phyloP scores from a whole-genome alignment of 2,329 filamentous ascomycete genomes.

The Beauveria varroae region DNA sequence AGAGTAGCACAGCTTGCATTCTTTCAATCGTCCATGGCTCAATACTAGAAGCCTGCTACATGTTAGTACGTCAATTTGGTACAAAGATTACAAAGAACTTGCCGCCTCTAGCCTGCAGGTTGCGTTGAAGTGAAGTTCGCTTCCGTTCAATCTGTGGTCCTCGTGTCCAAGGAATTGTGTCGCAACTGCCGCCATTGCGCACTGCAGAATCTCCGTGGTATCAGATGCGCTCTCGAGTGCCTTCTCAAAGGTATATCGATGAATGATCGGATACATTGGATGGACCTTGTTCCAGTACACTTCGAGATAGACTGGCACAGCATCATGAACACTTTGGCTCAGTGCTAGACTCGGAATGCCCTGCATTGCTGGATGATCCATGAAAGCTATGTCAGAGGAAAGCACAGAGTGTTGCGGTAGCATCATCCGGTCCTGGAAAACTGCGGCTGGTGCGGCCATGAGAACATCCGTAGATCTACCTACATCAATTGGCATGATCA shows the following conservation, averaged over 20 bases:
- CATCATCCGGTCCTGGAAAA: constrained; percentile 22
- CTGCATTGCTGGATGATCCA: neutral
- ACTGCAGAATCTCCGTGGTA: constrained; percentile 36
- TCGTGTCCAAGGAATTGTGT: constrained; percentile 41
- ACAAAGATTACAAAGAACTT: constrained; percentile 23
- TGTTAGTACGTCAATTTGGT: constrained; percentile 14
- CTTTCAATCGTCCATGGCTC: constrained; percentile 39
- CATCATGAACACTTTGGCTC: constrained; percentile 31
- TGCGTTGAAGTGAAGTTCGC: constrained; percentile 43
- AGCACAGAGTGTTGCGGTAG: neutral
- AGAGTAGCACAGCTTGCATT: constrained; percentile 48
- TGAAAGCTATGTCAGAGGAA: neutral
- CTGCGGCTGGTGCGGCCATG: constrained; percentile 36
- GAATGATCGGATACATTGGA: constrained; percentile 41
- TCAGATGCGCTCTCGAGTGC: constrained; percentile 24
- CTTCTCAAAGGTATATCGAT: constrained; percentile 37
- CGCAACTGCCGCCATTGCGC: constrained; percentile 50
- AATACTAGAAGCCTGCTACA: constrained; percentile 29
- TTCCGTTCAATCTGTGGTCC: constrained; percentile 43
- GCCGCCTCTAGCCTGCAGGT: constrained; percentile 43
- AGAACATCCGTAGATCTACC: constrained; percentile 41
- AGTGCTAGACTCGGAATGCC: constrained; percentile 19
- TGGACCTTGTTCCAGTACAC: constrained; percentile 48
- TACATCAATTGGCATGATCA: constrained; percentile 39
- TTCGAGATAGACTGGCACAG: constrained; percentile 43